Conservation (phyloP, 108 stramenopile species). For the Fistulifera solaris region DNA sequence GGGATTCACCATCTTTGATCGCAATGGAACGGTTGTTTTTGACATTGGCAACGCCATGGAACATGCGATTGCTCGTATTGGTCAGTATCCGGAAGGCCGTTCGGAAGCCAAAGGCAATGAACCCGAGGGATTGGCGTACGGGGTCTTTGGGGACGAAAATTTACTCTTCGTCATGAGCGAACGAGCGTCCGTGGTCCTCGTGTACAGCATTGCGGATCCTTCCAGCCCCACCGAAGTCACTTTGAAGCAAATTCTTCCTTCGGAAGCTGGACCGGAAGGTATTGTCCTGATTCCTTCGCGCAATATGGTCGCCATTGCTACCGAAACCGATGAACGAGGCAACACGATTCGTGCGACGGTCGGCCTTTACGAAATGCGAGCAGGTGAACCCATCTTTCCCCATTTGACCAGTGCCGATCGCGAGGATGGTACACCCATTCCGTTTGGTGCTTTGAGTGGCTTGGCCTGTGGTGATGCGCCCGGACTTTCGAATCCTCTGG, state of each 20-base stretch:
- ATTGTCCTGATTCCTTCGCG: slow-evolving; percentile 22
- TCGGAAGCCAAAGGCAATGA: slow-evolving; percentile 64
- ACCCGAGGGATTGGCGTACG: slow-evolving; percentile 45
- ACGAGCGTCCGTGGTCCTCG: slow-evolving; percentile 40
- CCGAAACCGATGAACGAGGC: slow-evolving; percentile 45
- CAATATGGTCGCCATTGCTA: slow-evolving; percentile 38
- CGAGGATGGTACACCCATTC: slow-evolving; percentile 22
- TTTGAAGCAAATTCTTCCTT: slow-evolving; percentile 49
- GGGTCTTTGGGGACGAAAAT: slow-evolving; percentile 16
- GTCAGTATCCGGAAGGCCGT: slow-evolving; percentile 65
- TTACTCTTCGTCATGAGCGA: slow-evolving; percentile 51
- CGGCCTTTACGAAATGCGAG: slow-evolving; percentile 25
- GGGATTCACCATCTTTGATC: slow-evolving; percentile 48
- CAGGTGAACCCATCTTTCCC: slow-evolving; percentile 27
- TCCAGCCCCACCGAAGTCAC: slow-evolving; percentile 20
- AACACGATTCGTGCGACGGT: slow-evolving; percentile 33
- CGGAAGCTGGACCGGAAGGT: slow-evolving; percentile 46
- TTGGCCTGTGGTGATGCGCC: slow-evolving; percentile 22
- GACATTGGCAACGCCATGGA: slow-evolving; percentile 34
- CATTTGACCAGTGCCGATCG: slow-evolving; percentile 24
- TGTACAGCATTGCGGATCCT: slow-evolving; percentile 26
- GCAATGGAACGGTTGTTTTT: slow-evolving; percentile 35
- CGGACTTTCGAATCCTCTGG: not conserved
- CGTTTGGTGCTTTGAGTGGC: slow-evolving; percentile 48
- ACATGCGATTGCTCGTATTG: slow-evolving; percentile 25